phyloP scores from a whole-genome alignment of 1,284 basidiomycete species.

The Trichosporon sp. region DNA sequence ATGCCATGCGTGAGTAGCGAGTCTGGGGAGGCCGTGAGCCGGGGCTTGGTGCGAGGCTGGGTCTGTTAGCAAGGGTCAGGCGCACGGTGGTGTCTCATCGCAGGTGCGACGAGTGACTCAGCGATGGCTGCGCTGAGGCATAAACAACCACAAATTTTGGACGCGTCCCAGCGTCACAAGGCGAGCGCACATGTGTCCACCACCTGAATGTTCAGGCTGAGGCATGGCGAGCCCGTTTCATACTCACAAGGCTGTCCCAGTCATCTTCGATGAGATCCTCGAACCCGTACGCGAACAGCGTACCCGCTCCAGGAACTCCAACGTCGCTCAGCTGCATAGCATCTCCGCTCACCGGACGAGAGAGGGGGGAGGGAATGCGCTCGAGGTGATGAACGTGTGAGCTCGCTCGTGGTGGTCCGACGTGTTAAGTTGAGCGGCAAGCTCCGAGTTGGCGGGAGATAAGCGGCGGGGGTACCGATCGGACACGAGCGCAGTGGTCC shows the following conservation, averaged over 20 bases:
- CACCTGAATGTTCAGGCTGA: background rate
- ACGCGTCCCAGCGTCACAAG: background rate
- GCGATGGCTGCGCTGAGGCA: background rate
- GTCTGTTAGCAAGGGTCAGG: background rate
- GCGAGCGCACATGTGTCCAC: background rate
- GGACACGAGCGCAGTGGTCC: background rate
- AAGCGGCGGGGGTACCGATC: background rate
- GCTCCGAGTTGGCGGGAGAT: background rate
- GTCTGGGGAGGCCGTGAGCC: slow-evolving; percentile 36
- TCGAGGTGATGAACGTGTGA: background rate
- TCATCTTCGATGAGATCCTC: slow-evolving; percentile 5
- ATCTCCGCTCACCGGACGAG: background rate
- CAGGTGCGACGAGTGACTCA: background rate
- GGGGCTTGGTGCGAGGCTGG: slow-evolving; percentile 18
- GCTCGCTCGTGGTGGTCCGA: background rate
- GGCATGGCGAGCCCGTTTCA: background rate
- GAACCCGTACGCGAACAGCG: slow-evolving; percentile 33
- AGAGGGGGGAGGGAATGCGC: background rate
- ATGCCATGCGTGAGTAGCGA: slow-evolving; percentile 47
- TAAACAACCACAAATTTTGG: background rate
- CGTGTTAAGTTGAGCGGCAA: background rate
- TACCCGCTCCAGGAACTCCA: slow-evolving; percentile 37
- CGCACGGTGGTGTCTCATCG: background rate
- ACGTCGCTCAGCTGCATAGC: slow-evolving; percentile 19
- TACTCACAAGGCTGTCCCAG: slow-evolving; percentile 23